Percentiles rank a stretch among this genome's conserved stretches.
phyloP scores from a whole-genome alignment of 768 basidiomycete species.

The Trichaptum fuscoviolaceum region DNA sequence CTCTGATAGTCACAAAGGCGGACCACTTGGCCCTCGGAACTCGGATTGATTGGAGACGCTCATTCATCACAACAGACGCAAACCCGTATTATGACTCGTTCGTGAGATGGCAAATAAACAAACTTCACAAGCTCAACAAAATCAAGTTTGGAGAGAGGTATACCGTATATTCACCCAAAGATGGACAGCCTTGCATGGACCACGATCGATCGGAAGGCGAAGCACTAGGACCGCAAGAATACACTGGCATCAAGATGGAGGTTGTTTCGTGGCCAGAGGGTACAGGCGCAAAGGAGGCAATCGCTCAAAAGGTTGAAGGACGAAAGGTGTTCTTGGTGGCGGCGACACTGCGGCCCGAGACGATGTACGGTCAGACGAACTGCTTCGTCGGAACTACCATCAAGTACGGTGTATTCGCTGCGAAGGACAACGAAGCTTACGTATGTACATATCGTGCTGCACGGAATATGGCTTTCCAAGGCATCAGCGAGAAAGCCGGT shows the following conservation, averaged over 20 bases:
- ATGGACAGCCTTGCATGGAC: conserved; percentile 99
- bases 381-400: conserved; percentile 89
- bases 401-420: conserved; percentile 90
- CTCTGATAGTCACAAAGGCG: conserved; percentile 24
- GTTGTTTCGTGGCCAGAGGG: conserved; percentile 78
- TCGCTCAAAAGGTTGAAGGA: conserved; percentile 65
- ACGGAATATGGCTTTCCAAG: conserved; percentile 98
- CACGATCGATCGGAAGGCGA: conserved; percentile 96
- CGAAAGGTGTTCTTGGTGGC: conserved; percentile 91
- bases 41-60: conserved; percentile 94
- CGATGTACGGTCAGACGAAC: conserved; percentile 99
- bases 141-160: conserved; percentile 98
- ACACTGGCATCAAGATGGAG: conserved; percentile 92
- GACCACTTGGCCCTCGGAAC: conserved; percentile 90
- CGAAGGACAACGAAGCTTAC: conserved; percentile 82
- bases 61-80: conserved; percentile 89
- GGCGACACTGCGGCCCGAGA: conserved; percentile 93
- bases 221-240: conserved; percentile 92
- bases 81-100: conserved; percentile 98
- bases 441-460: conserved; percentile 85
- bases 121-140: conserved; percentile 77
- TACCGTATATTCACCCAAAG: conserved; percentile 97
- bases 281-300: conserved; percentile 43
- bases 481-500: conserved; percentile 67
- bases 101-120: conserved; percentile 98